Evolutionary conservation across 768 basidiomycete genomes (phyloP).

Genomic region (Naganishia friedmannii): DNA sequence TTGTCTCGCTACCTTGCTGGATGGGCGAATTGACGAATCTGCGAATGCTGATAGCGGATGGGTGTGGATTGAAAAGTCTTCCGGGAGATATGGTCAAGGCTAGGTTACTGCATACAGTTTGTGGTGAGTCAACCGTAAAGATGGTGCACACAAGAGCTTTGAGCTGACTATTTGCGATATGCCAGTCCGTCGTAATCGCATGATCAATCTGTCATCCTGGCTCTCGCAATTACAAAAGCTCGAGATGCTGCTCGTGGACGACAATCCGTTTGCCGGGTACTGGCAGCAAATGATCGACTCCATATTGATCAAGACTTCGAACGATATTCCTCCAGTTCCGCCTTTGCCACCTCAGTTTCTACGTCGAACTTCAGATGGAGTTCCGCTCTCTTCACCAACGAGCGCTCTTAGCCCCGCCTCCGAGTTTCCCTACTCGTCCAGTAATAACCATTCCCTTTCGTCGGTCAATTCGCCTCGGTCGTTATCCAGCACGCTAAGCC

Average conservation of each 20-base stretch:
- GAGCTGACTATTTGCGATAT: conserved; percentile 34
- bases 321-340: conserved; percentile 53
- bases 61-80: conserved; percentile 72
- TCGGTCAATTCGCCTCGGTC: conserved; percentile 5
- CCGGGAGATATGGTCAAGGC: conserved; percentile 72
- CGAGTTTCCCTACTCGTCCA: conserved; percentile 5
- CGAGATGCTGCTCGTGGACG: conserved; percentile 86
- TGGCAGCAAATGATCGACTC: conserved; percentile 88
- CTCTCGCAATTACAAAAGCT: conserved; percentile 76
- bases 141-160: too few species aligned
- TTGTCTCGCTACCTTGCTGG: conserved; percentile 87
- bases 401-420: not conserved
- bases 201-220: conserved; percentile 90
- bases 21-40: conserved; percentile 71
- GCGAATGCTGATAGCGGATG: conserved; percentile 87
- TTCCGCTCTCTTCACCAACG: not conserved
- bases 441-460: not conserved
- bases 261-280: conserved; percentile 90
- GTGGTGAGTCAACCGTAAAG: conserved; percentile 37
- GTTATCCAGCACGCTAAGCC: not conserved
- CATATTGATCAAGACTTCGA: conserved; percentile 60
- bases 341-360: conserved; percentile 48
- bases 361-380: conserved; percentile 2
- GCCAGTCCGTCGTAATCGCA: conserved; percentile 79
- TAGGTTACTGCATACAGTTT: conserved; percentile 71